Percentiles rank a stretch among this genome's conserved stretches.
phyloP scores from a whole-genome alignment of 306 rosid genomes.

The Inga leiocalycina region DNA sequence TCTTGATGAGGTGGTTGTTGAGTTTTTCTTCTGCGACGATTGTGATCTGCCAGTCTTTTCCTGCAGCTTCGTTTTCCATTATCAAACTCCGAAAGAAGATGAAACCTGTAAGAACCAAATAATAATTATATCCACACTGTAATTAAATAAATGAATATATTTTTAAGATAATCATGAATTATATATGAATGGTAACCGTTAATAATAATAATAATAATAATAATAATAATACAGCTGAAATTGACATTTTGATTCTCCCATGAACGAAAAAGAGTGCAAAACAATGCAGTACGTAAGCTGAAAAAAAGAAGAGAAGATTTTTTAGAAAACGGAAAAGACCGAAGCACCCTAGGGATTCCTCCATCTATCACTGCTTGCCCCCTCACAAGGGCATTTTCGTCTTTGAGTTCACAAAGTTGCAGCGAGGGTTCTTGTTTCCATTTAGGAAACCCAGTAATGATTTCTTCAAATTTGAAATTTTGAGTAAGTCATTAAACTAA shows the following conservation, averaged over 20 bases:
- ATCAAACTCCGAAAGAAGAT: slow-evolving; percentile 88
- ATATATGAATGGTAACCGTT: not conserved
- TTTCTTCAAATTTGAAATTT: not conserved
- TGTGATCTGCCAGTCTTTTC: slow-evolving; percentile 94
- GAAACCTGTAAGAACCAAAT: slow-evolving; percentile 58
- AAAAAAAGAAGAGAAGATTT: slow-evolving; percentile 10
- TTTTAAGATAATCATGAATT: not conserved
- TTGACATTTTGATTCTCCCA: not conserved
- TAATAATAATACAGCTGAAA: not conserved
- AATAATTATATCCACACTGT: not conserved
- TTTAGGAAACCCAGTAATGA: not conserved
- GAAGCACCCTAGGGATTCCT: slow-evolving; percentile 58
- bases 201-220: not conserved
- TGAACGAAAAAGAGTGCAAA: not conserved
- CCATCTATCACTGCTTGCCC: slow-evolving; percentile 40
- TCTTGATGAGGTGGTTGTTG: slow-evolving; percentile 65
- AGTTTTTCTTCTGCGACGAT: slow-evolving; percentile 92
- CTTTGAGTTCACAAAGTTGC: not conserved
- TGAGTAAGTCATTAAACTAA: not conserved
- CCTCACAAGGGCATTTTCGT: slow-evolving; percentile 39
- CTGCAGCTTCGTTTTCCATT: slow-evolving; percentile 98
- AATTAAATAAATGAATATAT: not conserved
- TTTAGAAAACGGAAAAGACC: slow-evolving; percentile 38
- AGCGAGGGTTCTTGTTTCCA: too few relatives aligned
- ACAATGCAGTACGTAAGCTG: slow-evolving; percentile 46